These are phyloP conservation scores for Xylariomycetidae sp. DNA, from an alignment of 2,329 filamentous ascomycete species.

Conservation along the genomic window DNA sequence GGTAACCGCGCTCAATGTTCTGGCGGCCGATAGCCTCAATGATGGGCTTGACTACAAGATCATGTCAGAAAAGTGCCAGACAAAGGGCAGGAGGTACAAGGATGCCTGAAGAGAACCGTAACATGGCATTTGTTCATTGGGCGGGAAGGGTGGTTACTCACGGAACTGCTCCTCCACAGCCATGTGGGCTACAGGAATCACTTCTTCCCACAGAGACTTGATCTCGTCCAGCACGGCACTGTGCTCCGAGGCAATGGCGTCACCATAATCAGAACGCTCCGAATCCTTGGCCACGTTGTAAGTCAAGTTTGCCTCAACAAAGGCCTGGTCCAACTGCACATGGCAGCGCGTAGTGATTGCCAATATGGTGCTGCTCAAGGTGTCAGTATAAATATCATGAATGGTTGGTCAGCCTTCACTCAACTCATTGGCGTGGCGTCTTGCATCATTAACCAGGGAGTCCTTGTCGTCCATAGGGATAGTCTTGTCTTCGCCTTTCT, in stretches of 20 bases:
- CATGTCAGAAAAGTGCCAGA: too few species aligned
- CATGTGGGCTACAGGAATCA: conserved; percentile 29
- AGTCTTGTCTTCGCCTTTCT: conserved; percentile 3
- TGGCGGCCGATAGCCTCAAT: neutral
- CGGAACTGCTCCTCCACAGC: conserved; percentile 25
- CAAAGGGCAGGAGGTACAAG: too few species aligned
- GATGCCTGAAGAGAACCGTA: too few species aligned
- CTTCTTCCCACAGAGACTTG: conserved; percentile 28
- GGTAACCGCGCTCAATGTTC: too few species aligned
- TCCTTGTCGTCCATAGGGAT: too few species aligned
- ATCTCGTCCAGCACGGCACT: conserved; percentile 22
- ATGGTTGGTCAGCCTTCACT: neutral
- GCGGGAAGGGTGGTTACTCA: conserved; percentile 19
- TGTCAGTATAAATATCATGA: neutral
- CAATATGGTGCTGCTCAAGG: conserved; percentile 7
- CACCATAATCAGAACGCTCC: conserved; percentile 1
- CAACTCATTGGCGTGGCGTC: conserved; percentile 22
- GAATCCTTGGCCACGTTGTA: conserved; percentile 8
- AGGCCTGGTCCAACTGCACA: conserved; percentile 6
- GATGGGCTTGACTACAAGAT: neutral
- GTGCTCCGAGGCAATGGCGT: conserved; percentile 15
- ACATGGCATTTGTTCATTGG: conserved; percentile 7
- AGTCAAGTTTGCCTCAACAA: conserved; percentile 8
- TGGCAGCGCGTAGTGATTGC: conserved; percentile 11
- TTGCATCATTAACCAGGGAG: conserved; percentile 19